Base-by-base conservation (phyloP, 225 moss, liverwort and hornwort genomes). In the Thuidium tamariscinum region DNA sequence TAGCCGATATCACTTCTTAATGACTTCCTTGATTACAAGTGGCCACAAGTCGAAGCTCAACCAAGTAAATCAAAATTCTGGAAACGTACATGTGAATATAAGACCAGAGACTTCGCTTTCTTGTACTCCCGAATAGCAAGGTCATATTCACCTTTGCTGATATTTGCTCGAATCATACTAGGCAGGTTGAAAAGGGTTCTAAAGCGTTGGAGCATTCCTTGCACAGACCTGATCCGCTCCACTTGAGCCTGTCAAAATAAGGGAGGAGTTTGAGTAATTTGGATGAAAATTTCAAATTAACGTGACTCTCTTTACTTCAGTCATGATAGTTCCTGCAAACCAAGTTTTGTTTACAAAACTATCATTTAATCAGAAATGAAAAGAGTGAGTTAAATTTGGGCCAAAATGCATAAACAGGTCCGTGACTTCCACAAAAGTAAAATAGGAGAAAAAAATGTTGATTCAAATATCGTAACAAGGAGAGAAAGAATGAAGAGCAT, bases 121-220 rank as follows among this genome's bases (percentile, higher is more conserved):
- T 99, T 97, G 89, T 96, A 99, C 86, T 99, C 99, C 52, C 99
- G 96, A 86, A 99, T 94, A 56, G 97, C 99, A 86, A 97, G 90
- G 85, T 97, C 99, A 88, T 95, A 99, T 86, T 97, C 96, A 82
- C 97, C 99, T 90, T 97, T 97, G 86, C 94, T 94, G 62, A 99
- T 96, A 79, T 93, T 95, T 81, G 94, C 95, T 84, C 97, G 92
- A 71, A 99, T 97, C 90, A 95, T 99, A 90, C 95, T 99, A 29
- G 99, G 99, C 82, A 99, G 85, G 70, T 99, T 99, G 81, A 99
- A 99, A 66, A 99, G 90, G 57, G 99, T 99, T 79, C 96, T 94
- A 83, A 99, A 99, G 41, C 99, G 93, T 90, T 99, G 99, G n/a
- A 99, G 93, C 95, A 99, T 97, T 87, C 97, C 99, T 90, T 99